Evolutionary conservation across 345 rosid genomes (phyloP), one percentile per base, ranked within the genome.

Genomic region (Clarkia xantiana): DNA sequence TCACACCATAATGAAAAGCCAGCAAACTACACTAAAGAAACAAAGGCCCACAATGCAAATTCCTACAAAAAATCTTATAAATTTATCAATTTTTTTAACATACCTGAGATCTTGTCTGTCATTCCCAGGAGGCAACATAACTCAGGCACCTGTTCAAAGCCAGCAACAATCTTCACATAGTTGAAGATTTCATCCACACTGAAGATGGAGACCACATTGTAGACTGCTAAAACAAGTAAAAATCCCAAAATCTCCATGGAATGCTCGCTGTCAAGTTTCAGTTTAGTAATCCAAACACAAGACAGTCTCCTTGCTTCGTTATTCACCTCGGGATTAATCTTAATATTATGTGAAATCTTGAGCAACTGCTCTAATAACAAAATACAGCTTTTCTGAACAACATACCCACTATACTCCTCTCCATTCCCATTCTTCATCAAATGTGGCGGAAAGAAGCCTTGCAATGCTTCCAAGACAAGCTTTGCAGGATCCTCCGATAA

Each of bases 391-490:
- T 56, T 62, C 51, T 67, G 67, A 14, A 69, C 62, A 59, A 57
- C 48, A 52, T 18, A 41, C 45, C 40, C 56, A 44, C 70, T 67
- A 45, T 56, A 66, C 55, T 55, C 59, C 57, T 53, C 43, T 16
- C 4, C 22, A 16, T 51, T 19, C 56, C 60, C 36, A 29, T 29
- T 29, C 6, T 54, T 62, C 52, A 38, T 67, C 57, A 61, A 57
- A 45, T 58, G 64, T 15, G 77, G 65, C 16, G 76, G 67, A 59
- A 53, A 61, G 54, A 73, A 72, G 44, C 70, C 72, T 54, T 67
- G 47, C 56, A 81, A 55, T 43, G 82, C 73, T 67, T 67, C 79
- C 42, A 81, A 53, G 52, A 76, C 82, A 49, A 81, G 74, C 64
- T 67, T 71, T 18, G 75, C 77, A 36, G 90, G 90, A 44, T 78